phyloP scores from a whole-genome alignment of 2,329 filamentous ascomycete species.

The Xylaria digitata region DNA sequence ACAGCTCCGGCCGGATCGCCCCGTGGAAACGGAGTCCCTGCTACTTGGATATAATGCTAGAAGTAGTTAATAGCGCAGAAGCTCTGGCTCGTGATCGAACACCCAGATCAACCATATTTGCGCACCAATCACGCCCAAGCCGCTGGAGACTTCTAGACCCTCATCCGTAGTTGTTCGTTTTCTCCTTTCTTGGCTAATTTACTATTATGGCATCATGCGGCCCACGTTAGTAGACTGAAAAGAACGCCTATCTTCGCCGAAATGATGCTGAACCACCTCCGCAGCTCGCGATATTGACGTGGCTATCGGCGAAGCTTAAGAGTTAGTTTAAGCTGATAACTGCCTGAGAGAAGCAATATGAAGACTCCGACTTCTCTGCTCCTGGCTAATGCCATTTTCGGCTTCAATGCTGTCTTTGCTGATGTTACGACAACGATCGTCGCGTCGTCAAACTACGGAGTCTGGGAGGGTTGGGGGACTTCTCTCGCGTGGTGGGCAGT shows the following conservation, averaged over 20 bases:
- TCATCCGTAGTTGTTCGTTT: not conserved
- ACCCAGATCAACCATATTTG: not conserved
- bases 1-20: not conserved
- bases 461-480: conserved; percentile 58
- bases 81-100: not conserved
- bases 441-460: conserved; percentile 52
- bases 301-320: not conserved
- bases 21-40: not conserved
- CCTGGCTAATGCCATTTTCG: conserved; percentile 16
- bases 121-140: conserved; percentile 4
- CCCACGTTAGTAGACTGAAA: not conserved
- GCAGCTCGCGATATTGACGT: not conserved
- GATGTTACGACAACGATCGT: conserved; percentile 51
- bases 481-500: conserved; percentile 59
- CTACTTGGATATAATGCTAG: not conserved
- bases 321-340: no score
- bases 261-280: not conserved
- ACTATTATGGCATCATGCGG: conserved; percentile 3
- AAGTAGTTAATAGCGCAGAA: not conserved
- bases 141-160: not conserved
- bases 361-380: not conserved
- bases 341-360: conserved; percentile 18
- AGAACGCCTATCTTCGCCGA: not conserved
- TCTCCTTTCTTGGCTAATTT: not conserved
- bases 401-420: conserved; percentile 24